Base-by-base conservation (phyloP, 2,329 filamentous ascomycete genomes). In the Fusarium xylarioides region DNA sequence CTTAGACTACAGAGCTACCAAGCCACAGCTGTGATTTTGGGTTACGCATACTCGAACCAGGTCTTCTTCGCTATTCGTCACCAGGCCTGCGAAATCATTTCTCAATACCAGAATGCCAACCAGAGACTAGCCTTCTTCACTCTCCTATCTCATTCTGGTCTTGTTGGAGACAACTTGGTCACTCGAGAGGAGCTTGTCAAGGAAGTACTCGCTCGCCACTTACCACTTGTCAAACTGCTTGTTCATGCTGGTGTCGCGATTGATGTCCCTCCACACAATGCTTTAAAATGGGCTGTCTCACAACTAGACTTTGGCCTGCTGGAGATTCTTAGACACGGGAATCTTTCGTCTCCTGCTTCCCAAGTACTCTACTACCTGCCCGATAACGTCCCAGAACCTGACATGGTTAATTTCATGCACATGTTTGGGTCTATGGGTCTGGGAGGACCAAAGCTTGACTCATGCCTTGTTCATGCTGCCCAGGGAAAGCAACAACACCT, bases 111-210 rank as follows among this genome's bases (percentile, higher is more conserved):
- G 9, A 35, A 53, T 2, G 35, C 23, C 2, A 30, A 30, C 4
- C 15, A 26, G 2, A 35, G 37, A 7, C 16, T 67, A 1, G 28
- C 40, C 0, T 40, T 66, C 8, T 52, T 73, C 16, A 57, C 40
- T 0, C n/a, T 73, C 1, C 19, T 73, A 1, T 46, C 43, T 0
- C 23, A 58, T 11, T 55, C 65, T 10, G 61, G 53, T 0, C 60
- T 73, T 0, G 26, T 73, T 0, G 26, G 30, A 1, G 66, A 70
- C 5, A 70, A 57, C 21, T 4, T 37, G 4, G n/a, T 42, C n/a
- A 56, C 57, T 7, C 58, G 70, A 11, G 40, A 53, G 4, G 70
- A 73, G 8, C 49, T 73, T 2, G 16, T 67, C 4, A 70, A 46
- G 8, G 54, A 52, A 2, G 49, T 63, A 0, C 26, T 30, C 2